A percentile compares a stretch with the other conserved stretches of the same genome.
Conservation (phyloP, 2,329 filamentous ascomycete genomes). For the Dendryphion nanum region DNA sequence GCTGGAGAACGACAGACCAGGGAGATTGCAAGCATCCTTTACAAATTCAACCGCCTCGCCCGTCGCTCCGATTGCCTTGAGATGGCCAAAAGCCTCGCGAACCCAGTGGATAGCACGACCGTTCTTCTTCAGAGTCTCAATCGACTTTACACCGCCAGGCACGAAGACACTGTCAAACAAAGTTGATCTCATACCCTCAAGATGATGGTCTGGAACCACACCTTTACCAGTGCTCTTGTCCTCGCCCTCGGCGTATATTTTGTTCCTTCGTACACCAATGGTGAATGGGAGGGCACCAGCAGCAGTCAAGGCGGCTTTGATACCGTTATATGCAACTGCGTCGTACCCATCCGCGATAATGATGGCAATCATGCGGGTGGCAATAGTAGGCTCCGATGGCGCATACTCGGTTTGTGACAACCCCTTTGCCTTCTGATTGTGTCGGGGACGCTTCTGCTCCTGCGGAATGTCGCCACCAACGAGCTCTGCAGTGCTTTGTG, state of each 20-base stretch:
- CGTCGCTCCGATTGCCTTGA: constrained; percentile 75
- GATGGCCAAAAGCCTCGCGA: constrained; percentile 76
- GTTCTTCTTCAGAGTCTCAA: constrained; percentile 63
- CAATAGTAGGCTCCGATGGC: constrained; percentile 64
- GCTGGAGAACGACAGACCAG: constrained; percentile 50
- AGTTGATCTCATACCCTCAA: constrained; percentile 75
- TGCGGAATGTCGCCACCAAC: constrained; percentile 64
- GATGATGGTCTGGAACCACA: constrained; percentile 70
- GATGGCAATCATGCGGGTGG: constrained; percentile 69
- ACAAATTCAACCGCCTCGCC: constrained; percentile 70
- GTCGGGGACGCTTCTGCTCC: constrained; percentile 56
- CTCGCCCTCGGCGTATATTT: constrained; percentile 62
- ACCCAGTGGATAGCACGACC: constrained; percentile 76
- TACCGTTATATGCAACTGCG: constrained; percentile 60
- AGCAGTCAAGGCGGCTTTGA: constrained; percentile 62
- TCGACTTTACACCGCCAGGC: constrained; percentile 65
- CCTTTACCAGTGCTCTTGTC: constrained; percentile 54
- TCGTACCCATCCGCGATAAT: constrained; percentile 79
- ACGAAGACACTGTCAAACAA: constrained; percentile 81
- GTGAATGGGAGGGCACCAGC: constrained; percentile 68
- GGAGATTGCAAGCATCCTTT: constrained; percentile 45
- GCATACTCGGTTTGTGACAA: constrained; percentile 69
- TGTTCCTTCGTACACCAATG: constrained; percentile 67
- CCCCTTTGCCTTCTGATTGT: constrained; percentile 65
- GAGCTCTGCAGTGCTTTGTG: constrained; percentile 66